These are phyloP conservation scores for Paramyrothecium sp. DNA, from an alignment of 2,329 filamentous ascomycete genomes.

Conservation along the genomic window DNA sequence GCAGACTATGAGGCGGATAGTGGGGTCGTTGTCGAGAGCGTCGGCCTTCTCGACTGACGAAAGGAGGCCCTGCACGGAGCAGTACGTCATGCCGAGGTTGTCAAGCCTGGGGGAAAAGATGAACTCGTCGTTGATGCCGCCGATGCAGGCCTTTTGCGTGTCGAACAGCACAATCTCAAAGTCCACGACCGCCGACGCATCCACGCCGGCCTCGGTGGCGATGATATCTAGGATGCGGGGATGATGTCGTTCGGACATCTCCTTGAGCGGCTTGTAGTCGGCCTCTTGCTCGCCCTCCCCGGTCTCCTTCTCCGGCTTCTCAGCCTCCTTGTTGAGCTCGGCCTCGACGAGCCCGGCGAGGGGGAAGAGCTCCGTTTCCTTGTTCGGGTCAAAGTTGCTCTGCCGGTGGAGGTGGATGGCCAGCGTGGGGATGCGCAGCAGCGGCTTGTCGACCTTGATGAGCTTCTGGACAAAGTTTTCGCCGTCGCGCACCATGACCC, in stretches of 20 bases:
- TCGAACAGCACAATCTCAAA: conserved; percentile 98
- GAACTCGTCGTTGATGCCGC: conserved; percentile 89
- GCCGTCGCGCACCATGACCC: conserved; percentile 75
- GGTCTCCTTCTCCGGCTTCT: conserved; percentile 41
- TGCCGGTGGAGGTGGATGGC: conserved; percentile 92
- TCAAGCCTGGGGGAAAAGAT: conserved; percentile 95
- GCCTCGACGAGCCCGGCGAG: conserved; percentile 85
- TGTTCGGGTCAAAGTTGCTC: conserved; percentile 88
- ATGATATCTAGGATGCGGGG: conserved; percentile 83
- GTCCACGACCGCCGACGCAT: conserved; percentile 74
- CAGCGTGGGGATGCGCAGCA: conserved; percentile 88
- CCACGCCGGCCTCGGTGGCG: conserved; percentile 72
- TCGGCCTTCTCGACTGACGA: conserved; percentile 65
- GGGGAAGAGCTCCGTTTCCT: conserved; percentile 93
- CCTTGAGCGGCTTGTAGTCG: conserved; percentile 72
- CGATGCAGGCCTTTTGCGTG: conserved; percentile 85
- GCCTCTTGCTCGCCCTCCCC: conserved; percentile 36
- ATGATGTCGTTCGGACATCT: conserved; percentile 81
- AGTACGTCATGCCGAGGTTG: conserved; percentile 96
- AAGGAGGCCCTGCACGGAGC: conserved; percentile 81
- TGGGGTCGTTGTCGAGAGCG: conserved; percentile 71
- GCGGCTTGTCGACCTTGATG: conserved; percentile 85
- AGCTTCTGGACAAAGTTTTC: conserved; percentile 78
- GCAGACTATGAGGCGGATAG: conserved; percentile 87
- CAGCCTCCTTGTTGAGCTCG: conserved; percentile 77